phyloP scores from a whole-genome alignment of 768 basidiomycete genomes.

The Rhodosporidiobolus sp. region DNA sequence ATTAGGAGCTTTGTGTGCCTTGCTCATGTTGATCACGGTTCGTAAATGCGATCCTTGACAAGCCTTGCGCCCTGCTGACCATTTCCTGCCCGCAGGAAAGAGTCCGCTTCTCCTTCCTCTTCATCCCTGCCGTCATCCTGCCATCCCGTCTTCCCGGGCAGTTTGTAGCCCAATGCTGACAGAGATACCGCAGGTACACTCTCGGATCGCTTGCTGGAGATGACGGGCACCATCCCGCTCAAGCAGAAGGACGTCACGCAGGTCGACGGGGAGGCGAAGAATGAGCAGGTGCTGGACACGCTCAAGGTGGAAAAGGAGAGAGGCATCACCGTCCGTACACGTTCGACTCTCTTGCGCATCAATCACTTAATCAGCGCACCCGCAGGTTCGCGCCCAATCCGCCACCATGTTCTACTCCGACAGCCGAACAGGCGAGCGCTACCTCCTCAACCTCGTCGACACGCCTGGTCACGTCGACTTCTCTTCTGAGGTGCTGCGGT shows the following conservation, averaged over 20 bases:
- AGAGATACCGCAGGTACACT: slow-evolving; percentile 17
- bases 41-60: neutral
- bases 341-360: slow-evolving; percentile 76
- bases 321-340: slow-evolving; percentile 69
- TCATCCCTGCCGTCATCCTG: neutral
- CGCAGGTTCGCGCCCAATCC: slow-evolving; percentile 26
- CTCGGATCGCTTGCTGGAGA: slow-evolving; percentile 53
- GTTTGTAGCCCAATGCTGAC: neutral
- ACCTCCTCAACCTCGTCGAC: slow-evolving; percentile 90
- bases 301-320: slow-evolving; percentile 95
- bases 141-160: too few species aligned
- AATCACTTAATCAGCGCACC: neutral
- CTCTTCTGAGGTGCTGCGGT: slow-evolving; percentile 91
- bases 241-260: slow-evolving; percentile 40
- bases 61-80: neutral
- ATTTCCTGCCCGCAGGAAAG: slow-evolving; percentile 62
- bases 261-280: slow-evolving; percentile 62
- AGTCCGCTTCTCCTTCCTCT: slow-evolving; percentile 45
- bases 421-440: slow-evolving; percentile 51
- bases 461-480: slow-evolving; percentile 99
- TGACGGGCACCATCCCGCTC: slow-evolving; percentile 73
- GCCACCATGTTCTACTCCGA: slow-evolving; percentile 71
- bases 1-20: slow-evolving; percentile 45
- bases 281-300: slow-evolving; percentile 84
- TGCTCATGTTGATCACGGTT: slow-evolving; percentile 64